Percentiles rank a stretch among this genome's conserved stretches.
phyloP scores from a whole-genome alignment of 805 yeast genomes.

The Myxozyma geophila region DNA sequence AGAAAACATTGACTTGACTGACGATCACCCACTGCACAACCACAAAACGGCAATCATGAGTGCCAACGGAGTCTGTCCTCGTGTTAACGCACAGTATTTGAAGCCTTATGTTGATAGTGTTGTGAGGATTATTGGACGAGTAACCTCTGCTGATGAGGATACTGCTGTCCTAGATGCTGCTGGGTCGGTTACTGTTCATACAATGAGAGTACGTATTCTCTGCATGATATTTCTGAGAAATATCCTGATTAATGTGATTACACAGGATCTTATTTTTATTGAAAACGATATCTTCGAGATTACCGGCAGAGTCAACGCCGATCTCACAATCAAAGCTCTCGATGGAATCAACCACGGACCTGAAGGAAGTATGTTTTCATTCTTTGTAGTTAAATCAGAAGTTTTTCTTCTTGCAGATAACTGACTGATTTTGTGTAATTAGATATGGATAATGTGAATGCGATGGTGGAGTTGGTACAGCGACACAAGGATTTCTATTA shows the following conservation, averaged over 20 bases:
- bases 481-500: constrained; percentile 23
- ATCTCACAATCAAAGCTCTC: constrained; percentile 40
- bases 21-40: not conserved
- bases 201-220: constrained; percentile 34
- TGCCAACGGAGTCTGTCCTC: constrained; percentile 36
- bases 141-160: constrained; percentile 41
- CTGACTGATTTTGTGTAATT: not conserved
- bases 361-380: constrained; percentile 19
- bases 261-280: constrained; percentile 3
- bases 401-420: not conserved
- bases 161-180: constrained; percentile 41
- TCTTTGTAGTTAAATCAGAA: not conserved
- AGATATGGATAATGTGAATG: constrained; percentile 32
- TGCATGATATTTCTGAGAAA: not conserved
- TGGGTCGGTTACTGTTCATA: constrained; percentile 44
- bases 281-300: constrained; percentile 45
- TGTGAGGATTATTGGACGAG: constrained; percentile 46
- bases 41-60: constrained; percentile 6
- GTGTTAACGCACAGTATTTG: constrained; percentile 43
- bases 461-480: constrained; percentile 28
- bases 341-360: constrained; percentile 38
- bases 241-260: not conserved
- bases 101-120: constrained; percentile 34
- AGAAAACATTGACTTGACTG: not conserved
- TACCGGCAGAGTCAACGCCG: constrained; percentile 45